phyloP scores from a whole-genome alignment of 2,329 filamentous ascomycete genomes.

The Hypoxylon sp. region DNA sequence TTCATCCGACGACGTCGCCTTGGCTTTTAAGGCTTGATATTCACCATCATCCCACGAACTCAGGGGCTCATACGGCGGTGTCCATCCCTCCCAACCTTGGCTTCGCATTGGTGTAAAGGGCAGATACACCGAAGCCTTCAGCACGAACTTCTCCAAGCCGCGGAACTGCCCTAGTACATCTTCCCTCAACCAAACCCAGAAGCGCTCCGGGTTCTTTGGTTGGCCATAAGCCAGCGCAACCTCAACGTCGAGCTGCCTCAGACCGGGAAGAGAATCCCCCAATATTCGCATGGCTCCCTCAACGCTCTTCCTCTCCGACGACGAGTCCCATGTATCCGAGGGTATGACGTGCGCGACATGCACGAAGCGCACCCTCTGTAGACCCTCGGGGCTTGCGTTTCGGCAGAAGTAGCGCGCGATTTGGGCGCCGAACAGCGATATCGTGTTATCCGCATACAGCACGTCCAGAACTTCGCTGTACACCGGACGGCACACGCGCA shows the following conservation, averaged over 20 bases:
- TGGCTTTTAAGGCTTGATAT: conserved; percentile 35
- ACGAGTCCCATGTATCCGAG: conserved; percentile 20
- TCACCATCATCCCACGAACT: conserved; percentile 36
- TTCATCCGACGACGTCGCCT: conserved; percentile 7
- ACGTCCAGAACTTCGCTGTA: conserved; percentile 39
- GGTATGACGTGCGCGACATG: conserved; percentile 37
- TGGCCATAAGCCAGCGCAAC: conserved; percentile 37
- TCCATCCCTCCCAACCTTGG: conserved; percentile 5
- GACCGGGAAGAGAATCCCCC: conserved; percentile 14
- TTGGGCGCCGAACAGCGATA: conserved; percentile 42
- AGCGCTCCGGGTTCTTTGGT: conserved; percentile 34
- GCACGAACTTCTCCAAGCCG: conserved; percentile 39
- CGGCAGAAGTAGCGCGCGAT: conserved; percentile 43
- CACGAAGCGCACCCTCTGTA: conserved; percentile 34
- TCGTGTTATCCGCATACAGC: conserved; percentile 39
- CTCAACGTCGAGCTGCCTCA: conserved; percentile 44
- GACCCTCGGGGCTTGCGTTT: conserved; percentile 43
- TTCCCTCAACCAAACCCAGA: conserved; percentile 42
- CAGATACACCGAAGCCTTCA: conserved; percentile 35
- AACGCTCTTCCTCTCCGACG: conserved; percentile 15
- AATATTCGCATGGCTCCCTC: conserved; percentile 28
- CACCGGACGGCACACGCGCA: conserved; percentile 36
- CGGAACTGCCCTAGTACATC: conserved; percentile 37
- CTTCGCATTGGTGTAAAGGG: conserved; percentile 2
- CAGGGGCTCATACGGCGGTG: conserved; percentile 19